A percentile compares a stretch with the other conserved stretches of the same genome.
Conservation (phyloP, 805 yeast genomes). For the Metschnikowia peoriensis region DNA sequence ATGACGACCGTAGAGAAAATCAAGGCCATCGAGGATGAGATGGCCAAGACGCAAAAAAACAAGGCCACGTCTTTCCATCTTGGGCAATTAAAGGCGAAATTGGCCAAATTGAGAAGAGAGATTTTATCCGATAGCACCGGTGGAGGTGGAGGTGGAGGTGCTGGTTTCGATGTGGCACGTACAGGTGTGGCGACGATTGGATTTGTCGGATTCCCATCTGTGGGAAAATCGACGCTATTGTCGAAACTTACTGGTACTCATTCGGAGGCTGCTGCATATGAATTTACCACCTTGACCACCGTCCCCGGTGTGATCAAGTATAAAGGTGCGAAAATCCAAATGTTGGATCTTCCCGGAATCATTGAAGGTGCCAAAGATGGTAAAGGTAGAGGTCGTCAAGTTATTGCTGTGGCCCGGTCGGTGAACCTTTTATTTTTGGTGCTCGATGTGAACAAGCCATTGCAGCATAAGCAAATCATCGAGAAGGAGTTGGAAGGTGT, state of each 20-base stretch:
- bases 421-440: slow-evolving; percentile 92
- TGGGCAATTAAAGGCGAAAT: slow-evolving; percentile 95
- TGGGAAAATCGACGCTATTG: slow-evolving; percentile 82
- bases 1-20: slow-evolving; percentile 58
- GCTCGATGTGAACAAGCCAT: slow-evolving; percentile 92
- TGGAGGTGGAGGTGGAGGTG: slow-evolving; percentile 84
- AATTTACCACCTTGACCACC: slow-evolving; percentile 94
- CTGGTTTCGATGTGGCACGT: slow-evolving; percentile 97
- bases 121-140: slow-evolving; percentile 62
- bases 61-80: slow-evolving; percentile 96
- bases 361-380: slow-evolving; percentile 92
- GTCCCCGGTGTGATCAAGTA: slow-evolving; percentile 96
- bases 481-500: slow-evolving; percentile 97
- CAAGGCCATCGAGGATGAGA: slow-evolving; percentile 91
- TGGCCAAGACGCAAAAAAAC: slow-evolving; percentile 97
- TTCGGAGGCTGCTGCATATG: slow-evolving; percentile 97
- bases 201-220: slow-evolving; percentile 97
- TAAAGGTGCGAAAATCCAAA: slow-evolving; percentile 96
- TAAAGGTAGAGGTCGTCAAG: slow-evolving; percentile 92
- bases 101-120: slow-evolving; percentile 94
- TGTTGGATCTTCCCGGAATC: slow-evolving; percentile 89
- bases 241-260: slow-evolving; percentile 92
- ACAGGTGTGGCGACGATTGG: slow-evolving; percentile 98
- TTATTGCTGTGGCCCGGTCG: slow-evolving; percentile 98
- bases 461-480: slow-evolving; percentile 89